Evolutionary conservation across 257 asterid genomes (phyloP).

Genomic region (Rehmannia glutinosa): DNA sequence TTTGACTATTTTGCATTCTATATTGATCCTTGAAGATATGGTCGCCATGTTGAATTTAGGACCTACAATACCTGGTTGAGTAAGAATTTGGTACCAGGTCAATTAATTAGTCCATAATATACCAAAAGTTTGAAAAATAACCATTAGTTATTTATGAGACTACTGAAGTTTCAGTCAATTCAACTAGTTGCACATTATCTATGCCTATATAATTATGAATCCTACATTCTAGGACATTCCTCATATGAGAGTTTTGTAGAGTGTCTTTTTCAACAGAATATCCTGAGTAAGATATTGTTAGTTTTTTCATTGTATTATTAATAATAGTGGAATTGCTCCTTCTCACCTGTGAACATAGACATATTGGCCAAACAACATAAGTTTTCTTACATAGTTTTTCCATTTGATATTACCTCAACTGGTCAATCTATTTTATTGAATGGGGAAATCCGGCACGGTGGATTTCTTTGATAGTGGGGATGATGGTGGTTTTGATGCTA

Average conservation of each 20-base stretch:
- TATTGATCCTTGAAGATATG: neutral
- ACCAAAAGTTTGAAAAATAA: too few relatives aligned
- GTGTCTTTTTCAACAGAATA: too few relatives aligned
- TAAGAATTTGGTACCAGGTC: neutral
- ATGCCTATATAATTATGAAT: neutral
- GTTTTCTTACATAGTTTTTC: too few relatives aligned
- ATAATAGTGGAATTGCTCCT: too few relatives aligned
- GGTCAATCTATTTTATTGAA: neutral
- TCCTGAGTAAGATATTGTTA: too few relatives aligned
- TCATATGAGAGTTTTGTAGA: too few relatives aligned
- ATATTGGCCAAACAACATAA: too few relatives aligned
- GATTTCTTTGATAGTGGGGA: neutral
- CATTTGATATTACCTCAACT: too few relatives aligned
- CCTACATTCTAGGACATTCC: too few relatives aligned
- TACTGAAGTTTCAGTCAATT: neutral
- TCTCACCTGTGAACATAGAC: too few relatives aligned
- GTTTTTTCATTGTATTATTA: too few relatives aligned
- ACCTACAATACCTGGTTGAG: neutral
- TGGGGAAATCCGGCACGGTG: constrained; percentile 15
- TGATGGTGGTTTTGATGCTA: constrained; percentile 39
- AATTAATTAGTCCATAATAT: neutral
- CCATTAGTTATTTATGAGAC: too few relatives aligned
- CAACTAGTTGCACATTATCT: neutral
- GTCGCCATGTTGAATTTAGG: neutral
- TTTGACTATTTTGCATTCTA: neutral